Evolutionary conservation across 2,329 filamentous ascomycete species (phyloP), one percentile per base, ranked within the genome.

Genomic region (Didymosphaeria variabile): DNA sequence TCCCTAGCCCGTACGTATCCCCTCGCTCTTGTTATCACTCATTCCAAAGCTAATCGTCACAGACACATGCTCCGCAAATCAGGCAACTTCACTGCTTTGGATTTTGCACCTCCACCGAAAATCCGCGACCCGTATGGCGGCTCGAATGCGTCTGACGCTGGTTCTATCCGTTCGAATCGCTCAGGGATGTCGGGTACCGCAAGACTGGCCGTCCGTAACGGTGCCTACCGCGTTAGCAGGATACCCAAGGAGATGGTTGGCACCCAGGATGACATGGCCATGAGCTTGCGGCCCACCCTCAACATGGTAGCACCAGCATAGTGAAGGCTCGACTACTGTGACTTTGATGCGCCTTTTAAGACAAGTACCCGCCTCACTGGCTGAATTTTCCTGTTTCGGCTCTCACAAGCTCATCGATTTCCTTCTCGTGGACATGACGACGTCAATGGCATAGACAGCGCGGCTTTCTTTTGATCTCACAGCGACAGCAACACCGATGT

Each of bases 1-100:
- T 99, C 65, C 95, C 95, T 40, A 97, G 93, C 85, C 93, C 95
- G 88, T 94, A 88, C 91, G 91, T 91, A 64, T 29, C 64, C 26
- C 12, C 32, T 9, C 58, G 19, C 26, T 36, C 15, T 47, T 44
- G 38, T 40, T 8, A n/a, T n/a, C 34, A 34, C 15, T 55, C 21
- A 31, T 13, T 34, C 34, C 5, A 34, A 29, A 44, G 40, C 77
- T 81, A 74, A 79, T 67, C 38, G 44, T 3, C 21, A 5, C 36
- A 91, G 89, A 44, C 90, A 94, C 75, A 70, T 88, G 72, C 84
- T 95, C 54, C 88, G 91, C 73, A 94, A 93, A 73, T 94, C 91
- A 1, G 83, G 87, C 63, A 92, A 91, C 0, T 94, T 94, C 73
- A 94, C 91, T 3, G 87, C 81, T 0, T 86, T 95, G 31, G 92